A percentile compares a stretch with the other conserved stretches of the same genome.
Evolutionary conservation across 306 rosid species (phyloP).

Genomic region (Glycine latifolia): DNA sequence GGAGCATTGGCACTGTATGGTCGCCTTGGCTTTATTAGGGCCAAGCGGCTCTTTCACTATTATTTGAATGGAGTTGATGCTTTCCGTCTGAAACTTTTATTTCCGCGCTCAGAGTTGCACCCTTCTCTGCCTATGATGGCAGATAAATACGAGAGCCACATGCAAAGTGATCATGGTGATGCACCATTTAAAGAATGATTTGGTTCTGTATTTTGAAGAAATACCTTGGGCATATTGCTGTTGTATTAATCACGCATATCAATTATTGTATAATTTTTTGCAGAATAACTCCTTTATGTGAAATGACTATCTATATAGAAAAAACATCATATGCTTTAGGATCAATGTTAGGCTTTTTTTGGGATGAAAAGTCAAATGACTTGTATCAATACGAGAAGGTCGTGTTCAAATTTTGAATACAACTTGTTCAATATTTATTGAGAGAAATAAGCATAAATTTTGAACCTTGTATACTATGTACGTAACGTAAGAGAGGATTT

Average conservation of each 20-base stretch:
- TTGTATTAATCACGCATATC: neutral
- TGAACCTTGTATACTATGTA: neutral
- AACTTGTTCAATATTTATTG: neutral
- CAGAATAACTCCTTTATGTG: neutral
- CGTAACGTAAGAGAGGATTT: neutral
- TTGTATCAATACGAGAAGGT: neutral
- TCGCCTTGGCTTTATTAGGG: conserved; percentile 92
- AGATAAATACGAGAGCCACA: conserved; percentile 41
- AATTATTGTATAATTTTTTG: neutral
- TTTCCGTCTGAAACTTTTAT: conserved; percentile 86
- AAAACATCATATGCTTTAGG: neutral
- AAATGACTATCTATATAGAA: neutral
- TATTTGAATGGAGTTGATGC: conserved; percentile 99
- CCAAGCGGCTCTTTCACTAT: conserved; percentile 92
- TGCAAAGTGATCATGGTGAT: conserved; percentile 43
- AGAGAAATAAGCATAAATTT: neutral
- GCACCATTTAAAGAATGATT: conserved; percentile 41
- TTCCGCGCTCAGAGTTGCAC: conserved; percentile 65
- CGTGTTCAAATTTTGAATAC: neutral
- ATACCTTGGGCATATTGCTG: conserved; percentile 18
- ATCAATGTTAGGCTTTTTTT: neutral
- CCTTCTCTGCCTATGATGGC: conserved; percentile 49
- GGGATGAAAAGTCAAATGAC: neutral
- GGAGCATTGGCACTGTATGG: conserved; percentile 96
- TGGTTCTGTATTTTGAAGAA: conserved; percentile 16